phyloP scores from a whole-genome alignment of 1,139 yeast genomes.

The Saccharomyces uvarum region DNA sequence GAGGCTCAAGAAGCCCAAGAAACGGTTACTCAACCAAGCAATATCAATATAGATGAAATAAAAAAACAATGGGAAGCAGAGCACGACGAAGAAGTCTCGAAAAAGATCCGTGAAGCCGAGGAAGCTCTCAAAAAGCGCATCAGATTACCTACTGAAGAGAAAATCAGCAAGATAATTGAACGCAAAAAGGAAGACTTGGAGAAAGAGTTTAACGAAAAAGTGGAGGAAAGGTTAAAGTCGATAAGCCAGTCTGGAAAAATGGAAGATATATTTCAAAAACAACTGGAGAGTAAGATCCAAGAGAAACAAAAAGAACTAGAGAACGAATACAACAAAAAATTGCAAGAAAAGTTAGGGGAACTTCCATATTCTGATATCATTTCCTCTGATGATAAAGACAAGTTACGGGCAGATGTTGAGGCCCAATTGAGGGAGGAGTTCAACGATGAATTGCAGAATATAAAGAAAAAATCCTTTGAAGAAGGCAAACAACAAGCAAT shows the following conservation, averaged over 20 bases:
- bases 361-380: not conserved
- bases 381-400: conserved; percentile 6
- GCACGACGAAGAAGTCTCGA: conserved; percentile 20
- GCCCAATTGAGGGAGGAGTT: conserved; percentile 14
- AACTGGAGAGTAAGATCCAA: not conserved
- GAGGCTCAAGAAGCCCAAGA: conserved; percentile 8
- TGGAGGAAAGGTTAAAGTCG: conserved; percentile 10
- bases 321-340: conserved; percentile 14
- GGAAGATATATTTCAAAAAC: not conserved
- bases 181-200: conserved; percentile 21
- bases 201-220: conserved; percentile 19
- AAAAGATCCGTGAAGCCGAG: conserved; percentile 21
- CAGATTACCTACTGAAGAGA: conserved; percentile 24
- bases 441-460: conserved; percentile 28
- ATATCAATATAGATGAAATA: conserved; percentile 10
- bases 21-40: conserved; percentile 14
- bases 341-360: conserved; percentile 9
- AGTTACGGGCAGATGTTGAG: conserved; percentile 8
- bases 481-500: conserved; percentile 35
- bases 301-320: conserved; percentile 2
- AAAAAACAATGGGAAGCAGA: conserved; percentile 23
- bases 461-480: conserved; percentile 34
- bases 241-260: conserved; percentile 1
- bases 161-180: conserved; percentile 20
- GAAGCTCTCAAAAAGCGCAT: conserved; percentile 27